These are phyloP conservation scores for Xylaria curta DNA, from an alignment of 495 filamentous ascomycete species.

Conservation along the genomic window DNA sequence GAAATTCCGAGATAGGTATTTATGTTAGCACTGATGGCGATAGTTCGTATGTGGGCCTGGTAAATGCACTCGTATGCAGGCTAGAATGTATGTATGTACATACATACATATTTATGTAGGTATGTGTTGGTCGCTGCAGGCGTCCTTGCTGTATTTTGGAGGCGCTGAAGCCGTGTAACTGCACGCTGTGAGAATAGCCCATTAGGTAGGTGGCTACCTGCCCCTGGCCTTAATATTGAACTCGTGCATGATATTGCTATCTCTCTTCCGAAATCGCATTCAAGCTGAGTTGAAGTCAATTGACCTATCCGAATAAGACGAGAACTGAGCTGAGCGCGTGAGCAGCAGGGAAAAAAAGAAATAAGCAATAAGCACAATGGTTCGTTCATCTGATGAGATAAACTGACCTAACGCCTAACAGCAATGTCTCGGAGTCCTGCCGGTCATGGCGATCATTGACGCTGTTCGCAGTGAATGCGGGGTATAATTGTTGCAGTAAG, in stretches of 20 bases:
- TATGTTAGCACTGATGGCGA: no score
- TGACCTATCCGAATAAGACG: neutral
- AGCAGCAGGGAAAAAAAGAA: neutral
- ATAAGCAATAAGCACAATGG: neutral
- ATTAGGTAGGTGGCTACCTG: neutral
- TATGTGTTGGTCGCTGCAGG: neutral
- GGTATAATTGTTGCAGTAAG: neutral
- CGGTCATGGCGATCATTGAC: neutral
- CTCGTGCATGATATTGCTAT: neutral
- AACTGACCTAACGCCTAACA: no score
- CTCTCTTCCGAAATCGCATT: neutral
- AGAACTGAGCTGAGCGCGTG: neutral
- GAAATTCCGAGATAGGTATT: no score
- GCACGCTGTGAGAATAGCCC: neutral
- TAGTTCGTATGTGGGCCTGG: no score
- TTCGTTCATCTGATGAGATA: conserved; percentile 18
- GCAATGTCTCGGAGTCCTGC: neutral
- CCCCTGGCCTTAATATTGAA: neutral
- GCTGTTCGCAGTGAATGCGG: neutral
- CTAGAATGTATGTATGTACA: neutral
- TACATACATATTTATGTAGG: no score
- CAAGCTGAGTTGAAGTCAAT: neutral
- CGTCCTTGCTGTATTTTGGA: neutral
- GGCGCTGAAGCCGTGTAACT: neutral
- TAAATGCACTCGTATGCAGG: neutral